These are phyloP conservation scores for Kodamaea laetipori DNA, from an alignment of 805 yeast species.

Conservation along the genomic window DNA sequence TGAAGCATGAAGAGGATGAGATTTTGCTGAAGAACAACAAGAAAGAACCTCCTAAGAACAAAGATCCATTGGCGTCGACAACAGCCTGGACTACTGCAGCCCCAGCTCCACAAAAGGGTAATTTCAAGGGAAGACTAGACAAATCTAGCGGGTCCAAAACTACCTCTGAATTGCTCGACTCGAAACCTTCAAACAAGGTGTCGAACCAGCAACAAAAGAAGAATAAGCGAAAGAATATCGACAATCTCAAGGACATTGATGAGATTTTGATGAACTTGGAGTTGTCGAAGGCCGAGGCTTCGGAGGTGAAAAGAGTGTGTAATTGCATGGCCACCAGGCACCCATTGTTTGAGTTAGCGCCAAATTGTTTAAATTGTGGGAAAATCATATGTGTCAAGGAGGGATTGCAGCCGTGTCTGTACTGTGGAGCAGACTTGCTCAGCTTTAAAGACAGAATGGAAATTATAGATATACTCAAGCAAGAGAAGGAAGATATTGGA, in stretches of 20 bases:
- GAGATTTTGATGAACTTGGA: constrained; percentile 60
- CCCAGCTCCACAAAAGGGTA: constrained; percentile 10
- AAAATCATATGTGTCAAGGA: constrained; percentile 88
- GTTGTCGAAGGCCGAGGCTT: constrained; percentile 19
- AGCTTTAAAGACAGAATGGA: constrained; percentile 60
- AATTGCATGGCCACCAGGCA: constrained; percentile 87
- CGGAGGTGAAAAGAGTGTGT: constrained; percentile 45
- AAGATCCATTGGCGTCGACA: constrained; percentile 12
- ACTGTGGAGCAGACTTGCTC: constrained; percentile 71
- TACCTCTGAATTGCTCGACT: constrained; percentile 50
- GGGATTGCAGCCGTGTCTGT: constrained; percentile 88
- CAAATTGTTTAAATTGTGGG: constrained; percentile 94
- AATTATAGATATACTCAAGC: constrained; percentile 52
- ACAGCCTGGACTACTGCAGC: constrained; percentile 9
- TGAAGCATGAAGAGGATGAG: constrained; percentile 35
- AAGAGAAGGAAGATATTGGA: constrained; percentile 48
- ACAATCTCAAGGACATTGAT: constrained; percentile 63
- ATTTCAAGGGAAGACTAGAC: constrained; percentile 16
- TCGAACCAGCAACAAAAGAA: constrained; percentile 30
- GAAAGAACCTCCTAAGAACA: constrained; percentile 8
- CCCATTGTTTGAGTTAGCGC: constrained; percentile 85
- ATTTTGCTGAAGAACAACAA: constrained; percentile 2
- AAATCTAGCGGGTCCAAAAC: constrained; percentile 32
- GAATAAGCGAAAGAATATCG: constrained; percentile 49
- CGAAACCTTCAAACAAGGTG: constrained; percentile 33